phyloP scores from a whole-genome alignment of 78 protist species.

The Blattamonas nauphoetae region DNA sequence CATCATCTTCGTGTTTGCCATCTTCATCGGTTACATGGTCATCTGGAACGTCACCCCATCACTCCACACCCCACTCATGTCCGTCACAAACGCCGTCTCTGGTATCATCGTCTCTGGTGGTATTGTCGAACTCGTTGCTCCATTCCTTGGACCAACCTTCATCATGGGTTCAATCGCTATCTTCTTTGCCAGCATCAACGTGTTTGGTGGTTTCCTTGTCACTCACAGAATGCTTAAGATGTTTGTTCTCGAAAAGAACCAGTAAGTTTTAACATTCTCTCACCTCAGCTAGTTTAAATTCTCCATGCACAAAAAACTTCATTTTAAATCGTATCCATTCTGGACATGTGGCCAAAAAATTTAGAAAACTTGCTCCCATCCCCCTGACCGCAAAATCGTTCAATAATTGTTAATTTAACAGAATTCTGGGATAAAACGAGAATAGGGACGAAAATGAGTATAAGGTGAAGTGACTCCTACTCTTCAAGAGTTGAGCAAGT shows the following conservation, averaged over 20 bases:
- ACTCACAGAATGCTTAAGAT: slow-evolving; percentile 60
- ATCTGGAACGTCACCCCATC: slow-evolving; percentile 92
- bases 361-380: too few relatives aligned
- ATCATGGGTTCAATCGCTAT: slow-evolving; percentile 60
- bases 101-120: slow-evolving; percentile 91
- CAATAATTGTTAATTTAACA: too few relatives aligned
- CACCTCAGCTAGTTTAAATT: too few relatives aligned
- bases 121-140: slow-evolving; percentile 49
- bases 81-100: slow-evolving; percentile 92
- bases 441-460: too few relatives aligned
- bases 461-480: too few relatives aligned
- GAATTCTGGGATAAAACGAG: too few relatives aligned
- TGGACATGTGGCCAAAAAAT: slow-evolving; percentile 43
- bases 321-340: too few relatives aligned
- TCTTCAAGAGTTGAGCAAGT: too few relatives aligned
- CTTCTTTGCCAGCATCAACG: slow-evolving; percentile 70
- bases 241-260: neutral
- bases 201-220: slow-evolving; percentile 87
- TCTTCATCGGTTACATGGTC: slow-evolving; percentile 19
- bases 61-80: slow-evolving; percentile 94
- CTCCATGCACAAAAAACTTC: too few relatives aligned
- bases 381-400: too few relatives aligned
- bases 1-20: slow-evolving; percentile 66
- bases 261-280: slow-evolving; percentile 48
- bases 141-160: slow-evolving; percentile 24